Percentiles rank a stretch among this genome's conserved stretches.
These are phyloP conservation scores for Physocladia obscura DNA, from an alignment of 192 early-diverging fungal species.

Conservation along the genomic window DNA sequence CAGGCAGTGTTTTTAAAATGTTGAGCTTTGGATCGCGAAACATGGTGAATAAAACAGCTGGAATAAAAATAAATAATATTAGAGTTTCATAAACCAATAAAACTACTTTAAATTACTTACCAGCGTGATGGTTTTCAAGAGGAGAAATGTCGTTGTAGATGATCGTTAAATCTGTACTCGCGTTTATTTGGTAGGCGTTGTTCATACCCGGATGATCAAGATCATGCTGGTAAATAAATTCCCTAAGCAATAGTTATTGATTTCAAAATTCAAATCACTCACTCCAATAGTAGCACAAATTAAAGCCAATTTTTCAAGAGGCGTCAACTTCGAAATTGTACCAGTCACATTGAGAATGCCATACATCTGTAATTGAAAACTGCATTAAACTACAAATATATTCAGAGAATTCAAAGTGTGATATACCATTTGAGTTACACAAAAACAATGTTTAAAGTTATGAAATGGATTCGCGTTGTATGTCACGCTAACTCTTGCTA, in stretches of 20 bases:
- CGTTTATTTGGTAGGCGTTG: slow-evolving; percentile 57
- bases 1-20: slow-evolving; percentile 27
- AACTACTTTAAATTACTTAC: too few relatives aligned
- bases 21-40: slow-evolving; percentile 31
- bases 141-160: slow-evolving; percentile 53
- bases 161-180: slow-evolving; percentile 48
- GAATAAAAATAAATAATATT: neutral
- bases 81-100: neutral
- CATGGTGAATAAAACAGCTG: slow-evolving; percentile 42
- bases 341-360: slow-evolving; percentile 41
- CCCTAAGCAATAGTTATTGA: neutral
- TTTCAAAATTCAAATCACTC: neutral
- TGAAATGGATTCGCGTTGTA: slow-evolving; percentile 49
- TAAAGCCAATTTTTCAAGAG: slow-evolving; percentile 39
- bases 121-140: slow-evolving; percentile 52
- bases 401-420: neutral
- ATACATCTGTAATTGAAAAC: slow-evolving; percentile 41
- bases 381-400: neutral
- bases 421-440: slow-evolving; percentile 48
- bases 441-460: slow-evolving; percentile 53
- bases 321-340: slow-evolving; percentile 33
- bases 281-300: slow-evolving; percentile 44
- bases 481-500: slow-evolving; percentile 29
- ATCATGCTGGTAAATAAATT: slow-evolving; percentile 26
- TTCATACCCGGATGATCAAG: slow-evolving; percentile 47